Evolutionary conservation across 148 eudicot species (phyloP).

Genomic region (Silene uniflora): DNA sequence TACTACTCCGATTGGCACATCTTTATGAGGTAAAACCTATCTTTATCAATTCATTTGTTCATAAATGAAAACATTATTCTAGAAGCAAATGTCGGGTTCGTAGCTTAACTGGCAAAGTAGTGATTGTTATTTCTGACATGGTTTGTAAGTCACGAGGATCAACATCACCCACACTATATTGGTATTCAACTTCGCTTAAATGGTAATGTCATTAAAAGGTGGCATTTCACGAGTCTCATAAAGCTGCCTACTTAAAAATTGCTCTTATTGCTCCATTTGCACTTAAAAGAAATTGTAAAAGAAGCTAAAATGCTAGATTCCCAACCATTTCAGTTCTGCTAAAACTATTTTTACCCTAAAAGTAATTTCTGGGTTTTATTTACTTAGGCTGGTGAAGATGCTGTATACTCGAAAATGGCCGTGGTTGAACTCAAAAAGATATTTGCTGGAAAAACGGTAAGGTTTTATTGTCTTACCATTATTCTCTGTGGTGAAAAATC

Average conservation of each 20-base stretch:
- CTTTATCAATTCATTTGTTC: background rate
- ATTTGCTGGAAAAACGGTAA: conserved; percentile 63
- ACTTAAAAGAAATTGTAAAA: no score
- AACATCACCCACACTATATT: no score
- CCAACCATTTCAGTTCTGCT: background rate
- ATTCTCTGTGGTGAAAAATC: background rate
- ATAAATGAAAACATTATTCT: background rate
- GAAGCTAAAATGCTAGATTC: no score
- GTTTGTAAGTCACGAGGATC: no score
- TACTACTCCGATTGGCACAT: conserved; percentile 81
- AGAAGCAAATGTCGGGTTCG: no score
- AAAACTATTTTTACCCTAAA: background rate
- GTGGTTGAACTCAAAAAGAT: conserved; percentile 66
- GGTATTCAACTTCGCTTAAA: no score
- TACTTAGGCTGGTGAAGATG: conserved; percentile 72
- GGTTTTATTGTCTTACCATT: background rate
- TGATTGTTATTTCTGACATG: no score
- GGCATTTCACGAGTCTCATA: no score
- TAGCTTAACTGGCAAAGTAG: no score
- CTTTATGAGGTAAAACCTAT: conserved; percentile 60
- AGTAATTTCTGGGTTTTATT: conserved; percentile 15
- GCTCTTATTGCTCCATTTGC: no score
- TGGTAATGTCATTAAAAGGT: no score
- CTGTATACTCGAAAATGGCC: conserved; percentile 51
- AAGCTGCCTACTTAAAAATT: no score